phyloP scores from a whole-genome alignment of 2,329 filamentous ascomycete genomes.

The Aspergillus fructus region DNA sequence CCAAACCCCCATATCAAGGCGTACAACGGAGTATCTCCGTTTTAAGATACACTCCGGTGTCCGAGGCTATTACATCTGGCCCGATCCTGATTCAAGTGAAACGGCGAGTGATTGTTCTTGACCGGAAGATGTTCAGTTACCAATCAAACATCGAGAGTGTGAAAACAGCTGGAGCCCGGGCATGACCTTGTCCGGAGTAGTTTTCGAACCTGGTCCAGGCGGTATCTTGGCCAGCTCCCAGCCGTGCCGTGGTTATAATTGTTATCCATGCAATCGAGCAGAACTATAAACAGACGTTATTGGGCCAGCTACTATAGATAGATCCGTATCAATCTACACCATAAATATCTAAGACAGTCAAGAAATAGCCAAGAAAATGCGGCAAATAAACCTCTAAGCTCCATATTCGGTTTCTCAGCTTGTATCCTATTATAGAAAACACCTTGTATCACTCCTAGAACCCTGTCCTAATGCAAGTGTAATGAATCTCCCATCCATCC shows the following conservation, averaged over 20 bases:
- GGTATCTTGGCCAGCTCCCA: no score
- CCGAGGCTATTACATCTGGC: not conserved
- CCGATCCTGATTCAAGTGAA: not conserved
- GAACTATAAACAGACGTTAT: no score
- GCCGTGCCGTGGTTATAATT: no score
- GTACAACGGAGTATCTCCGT: not conserved
- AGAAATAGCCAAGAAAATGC: not conserved
- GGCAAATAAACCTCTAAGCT: not conserved
- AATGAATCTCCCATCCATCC: not conserved
- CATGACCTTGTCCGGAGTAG: no score
- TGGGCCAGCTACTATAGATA: not conserved
- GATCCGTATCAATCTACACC: not conserved
- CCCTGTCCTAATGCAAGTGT: conserved; percentile 1
- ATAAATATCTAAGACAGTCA: not conserved
- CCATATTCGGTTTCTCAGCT: not conserved
- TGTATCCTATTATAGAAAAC: not conserved
- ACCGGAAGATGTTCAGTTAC: not conserved
- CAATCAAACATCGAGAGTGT: no score
- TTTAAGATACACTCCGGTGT: not conserved
- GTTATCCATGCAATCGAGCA: no score
- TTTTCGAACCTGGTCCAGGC: no score
- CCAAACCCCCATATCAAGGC: not conserved
- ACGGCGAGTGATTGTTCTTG: not conserved
- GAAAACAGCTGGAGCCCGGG: no score
- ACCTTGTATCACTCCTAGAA: not conserved